Conservation (phyloP, 768 basidiomycete species). For the Mycena sanguinolenta region DNA sequence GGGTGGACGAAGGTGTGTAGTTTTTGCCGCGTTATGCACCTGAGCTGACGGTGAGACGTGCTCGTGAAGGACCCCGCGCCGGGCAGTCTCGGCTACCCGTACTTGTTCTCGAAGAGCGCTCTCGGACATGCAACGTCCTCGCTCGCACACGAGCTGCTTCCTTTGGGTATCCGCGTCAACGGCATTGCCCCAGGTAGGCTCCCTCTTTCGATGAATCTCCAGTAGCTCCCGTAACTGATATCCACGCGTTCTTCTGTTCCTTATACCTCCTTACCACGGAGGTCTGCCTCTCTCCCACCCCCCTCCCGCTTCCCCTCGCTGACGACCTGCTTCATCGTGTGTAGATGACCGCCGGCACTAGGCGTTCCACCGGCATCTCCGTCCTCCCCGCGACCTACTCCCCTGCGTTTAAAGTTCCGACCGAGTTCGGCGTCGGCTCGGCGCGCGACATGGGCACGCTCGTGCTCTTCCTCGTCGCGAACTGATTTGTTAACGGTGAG, state of each 20-base stretch:
- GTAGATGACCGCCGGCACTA: conserved; percentile 46
- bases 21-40: background rate
- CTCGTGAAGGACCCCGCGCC: conserved; percentile 55
- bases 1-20: conserved; percentile 61
- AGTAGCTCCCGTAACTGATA: too few relatives aligned
- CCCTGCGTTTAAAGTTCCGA: too few relatives aligned
- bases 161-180: conserved; percentile 62
- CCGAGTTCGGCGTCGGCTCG: too few relatives aligned
- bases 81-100: conserved; percentile 56
- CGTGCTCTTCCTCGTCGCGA: conserved; percentile 58
- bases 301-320: too few relatives aligned
- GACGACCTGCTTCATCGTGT: too few relatives aligned
- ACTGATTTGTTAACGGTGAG: conserved; percentile 64
- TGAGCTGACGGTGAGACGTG: background rate
- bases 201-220: background rate
- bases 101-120: conserved; percentile 63
- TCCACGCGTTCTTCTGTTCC: too few relatives aligned
- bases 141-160: conserved; percentile 62
- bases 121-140: conserved; percentile 61
- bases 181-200: conserved; percentile 58
- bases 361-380: too few relatives aligned
- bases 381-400: too few relatives aligned
- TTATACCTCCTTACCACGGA: too few relatives aligned
- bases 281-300: too few relatives aligned
- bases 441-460: conserved; percentile 58